Base-by-base conservation (phyloP, 140 eudicot genomes). In the Bidens hawaiensis region DNA sequence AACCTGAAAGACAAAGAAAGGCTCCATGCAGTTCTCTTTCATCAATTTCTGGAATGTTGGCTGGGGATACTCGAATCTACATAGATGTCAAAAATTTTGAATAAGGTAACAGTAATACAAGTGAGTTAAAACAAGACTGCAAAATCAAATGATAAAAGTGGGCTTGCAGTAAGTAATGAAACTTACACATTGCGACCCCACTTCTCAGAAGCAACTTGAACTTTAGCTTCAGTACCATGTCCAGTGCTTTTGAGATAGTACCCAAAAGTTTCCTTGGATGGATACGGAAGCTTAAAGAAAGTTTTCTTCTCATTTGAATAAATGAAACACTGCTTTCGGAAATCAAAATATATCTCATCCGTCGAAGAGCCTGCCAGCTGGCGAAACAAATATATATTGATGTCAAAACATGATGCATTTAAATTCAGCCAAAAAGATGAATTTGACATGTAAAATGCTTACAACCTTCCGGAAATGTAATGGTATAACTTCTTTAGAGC, bases 11-110 rank as follows among this genome's bases (percentile, higher is more conserved):
- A 88, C 95, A 75, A 93, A 93, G 64, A 88, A 93, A 31, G 99
- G 99, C 76, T 88, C 99, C 99, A 93, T 93, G 80, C 85, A 65
- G 68, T 93, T 88, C 79, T 93, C 99, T 79, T 93, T 93, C 99
- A 93, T 82, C 68, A 93, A 65, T 61, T 85, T 93, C 72, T 75
- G 89, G 70, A 93, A 93, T 25, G 99, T 93, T 51, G 99, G 99
- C 42, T 93, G 99, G n/a, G 99, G 99, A 75, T 93, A 93, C 71
- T 93, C 99, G 75, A 93, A 93, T 25, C 99, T 93, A 74, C 68
- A 75, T 18, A 55, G 55, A 47, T 25, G 42, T 43, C 60, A 33
- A 7, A 64, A 57, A 27, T 41, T 58, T 16, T 33, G 34, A 25
- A 47, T 68, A 46, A 70, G 65, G 16, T 65, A 57, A 27, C 15